Evolutionary conservation across 306 rosid genomes (phyloP).

Genomic region (Styphnolobium japonicum): DNA sequence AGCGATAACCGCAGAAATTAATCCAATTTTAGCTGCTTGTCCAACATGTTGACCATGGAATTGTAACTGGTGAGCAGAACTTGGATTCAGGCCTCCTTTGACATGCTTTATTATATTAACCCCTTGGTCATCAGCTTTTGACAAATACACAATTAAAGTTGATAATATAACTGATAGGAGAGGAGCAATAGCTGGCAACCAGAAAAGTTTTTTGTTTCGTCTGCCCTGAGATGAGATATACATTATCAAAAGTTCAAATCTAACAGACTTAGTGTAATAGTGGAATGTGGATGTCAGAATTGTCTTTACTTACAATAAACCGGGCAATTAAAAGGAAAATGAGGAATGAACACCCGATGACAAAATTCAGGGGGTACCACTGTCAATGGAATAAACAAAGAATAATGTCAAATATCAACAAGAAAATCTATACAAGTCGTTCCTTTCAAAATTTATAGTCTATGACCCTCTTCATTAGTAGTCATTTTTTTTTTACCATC

Average conservation of each 20-base stretch:
- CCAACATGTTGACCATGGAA: conserved; percentile 60
- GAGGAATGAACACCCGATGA: conserved; percentile 73
- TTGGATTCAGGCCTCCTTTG: conserved; percentile 69
- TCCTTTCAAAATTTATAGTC: neutral
- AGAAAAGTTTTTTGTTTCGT: conserved; percentile 71
- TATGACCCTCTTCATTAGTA: neutral
- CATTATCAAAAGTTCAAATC: conserved; percentile 16
- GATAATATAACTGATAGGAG: conserved; percentile 73
- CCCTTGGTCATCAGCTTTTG: conserved; percentile 77
- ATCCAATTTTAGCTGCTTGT: conserved; percentile 72
- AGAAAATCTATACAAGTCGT: neutral
- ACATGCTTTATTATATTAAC: conserved; percentile 75
- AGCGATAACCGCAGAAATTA: conserved; percentile 71
- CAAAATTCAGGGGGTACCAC: conserved; percentile 77
- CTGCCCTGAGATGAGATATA: conserved; percentile 59
- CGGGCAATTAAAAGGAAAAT: conserved; percentile 67
- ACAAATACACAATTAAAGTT: conserved; percentile 68
- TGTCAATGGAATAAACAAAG: conserved; percentile 29
- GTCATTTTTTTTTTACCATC: neutral
- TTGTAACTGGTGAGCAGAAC: conserved; percentile 61
- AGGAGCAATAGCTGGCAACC: conserved; percentile 84
- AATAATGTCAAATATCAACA: neutral
- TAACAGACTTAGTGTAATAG: neutral
- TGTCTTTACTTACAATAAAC: conserved; percentile 57
- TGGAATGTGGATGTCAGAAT: neutral